Conservation (phyloP, 805 yeast species). For the Gaillardinia entomophila region DNA sequence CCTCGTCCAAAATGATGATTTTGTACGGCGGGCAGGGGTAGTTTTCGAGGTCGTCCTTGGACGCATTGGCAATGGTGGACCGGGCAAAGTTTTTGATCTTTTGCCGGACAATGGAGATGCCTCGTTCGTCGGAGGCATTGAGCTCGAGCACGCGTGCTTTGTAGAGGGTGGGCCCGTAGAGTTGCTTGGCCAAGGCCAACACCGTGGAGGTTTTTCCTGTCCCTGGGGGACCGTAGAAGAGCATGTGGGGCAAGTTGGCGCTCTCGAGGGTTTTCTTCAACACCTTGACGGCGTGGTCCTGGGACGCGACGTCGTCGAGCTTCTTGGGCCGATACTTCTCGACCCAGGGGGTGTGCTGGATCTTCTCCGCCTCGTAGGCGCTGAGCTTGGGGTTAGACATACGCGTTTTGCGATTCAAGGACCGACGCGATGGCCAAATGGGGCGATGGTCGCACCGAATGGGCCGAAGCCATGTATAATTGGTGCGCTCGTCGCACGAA, state of each 20-base stretch:
- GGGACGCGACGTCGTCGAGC: slow-evolving; percentile 85
- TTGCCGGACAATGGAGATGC: slow-evolving; percentile 81
- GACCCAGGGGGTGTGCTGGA: slow-evolving; percentile 78
- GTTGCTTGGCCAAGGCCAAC: slow-evolving; percentile 71
- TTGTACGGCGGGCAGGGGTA: slow-evolving; percentile 98
- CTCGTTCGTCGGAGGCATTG: slow-evolving; percentile 89
- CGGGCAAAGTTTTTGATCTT: slow-evolving; percentile 85
- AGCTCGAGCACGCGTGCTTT: slow-evolving; percentile 72
- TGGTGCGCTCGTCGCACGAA: no score
- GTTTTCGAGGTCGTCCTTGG: slow-evolving; percentile 56
- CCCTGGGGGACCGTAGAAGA: slow-evolving; percentile 92
- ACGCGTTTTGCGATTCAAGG: no score
- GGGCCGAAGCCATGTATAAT: no score
- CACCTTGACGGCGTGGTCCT: slow-evolving; percentile 81
- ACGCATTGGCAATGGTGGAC: slow-evolving; percentile 74
- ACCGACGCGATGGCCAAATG: no score
- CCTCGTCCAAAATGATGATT: slow-evolving; percentile 87
- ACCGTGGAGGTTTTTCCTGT: slow-evolving; percentile 90
- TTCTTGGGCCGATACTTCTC: slow-evolving; percentile 84
- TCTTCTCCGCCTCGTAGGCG: slow-evolving; percentile 33
- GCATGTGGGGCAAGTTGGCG: slow-evolving; percentile 86
- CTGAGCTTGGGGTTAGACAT: slow-evolving; percentile 5
- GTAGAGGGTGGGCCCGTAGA: slow-evolving; percentile 65
- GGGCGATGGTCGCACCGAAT: no score
- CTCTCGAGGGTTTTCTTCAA: slow-evolving; percentile 71